Percentiles rank a stretch among this genome's conserved stretches.
Evolutionary conservation across 306 rosid species (phyloP).

Genomic region (Vigna reflexopilosa): DNA sequence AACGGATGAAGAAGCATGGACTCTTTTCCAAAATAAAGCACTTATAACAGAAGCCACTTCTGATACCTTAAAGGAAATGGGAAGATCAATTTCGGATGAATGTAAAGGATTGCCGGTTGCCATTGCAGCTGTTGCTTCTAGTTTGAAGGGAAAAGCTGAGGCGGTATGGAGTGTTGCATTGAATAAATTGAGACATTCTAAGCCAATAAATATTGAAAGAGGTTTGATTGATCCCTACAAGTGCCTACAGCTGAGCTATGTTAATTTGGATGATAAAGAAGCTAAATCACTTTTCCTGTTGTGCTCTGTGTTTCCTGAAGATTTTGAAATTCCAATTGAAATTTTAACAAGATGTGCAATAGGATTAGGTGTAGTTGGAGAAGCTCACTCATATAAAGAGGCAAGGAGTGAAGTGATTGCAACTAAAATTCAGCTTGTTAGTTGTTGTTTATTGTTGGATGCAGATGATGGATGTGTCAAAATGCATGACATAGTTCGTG

Average conservation of each 20-base stretch:
- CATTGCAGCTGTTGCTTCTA: conserved; percentile 26
- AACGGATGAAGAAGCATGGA: conserved; percentile 11
- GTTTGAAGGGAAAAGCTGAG: neutral
- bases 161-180: conserved; percentile 6
- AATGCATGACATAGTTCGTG: conserved; percentile 43
- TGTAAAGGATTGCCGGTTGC: conserved; percentile 45
- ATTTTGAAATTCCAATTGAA: conserved; percentile 25
- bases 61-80: neutral
- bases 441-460: conserved; percentile 21
- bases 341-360: neutral
- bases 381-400: neutral
- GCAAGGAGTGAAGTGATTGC: conserved; percentile 10
- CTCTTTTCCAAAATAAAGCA: conserved; percentile 25
- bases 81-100: neutral
- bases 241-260: conserved; percentile 36
- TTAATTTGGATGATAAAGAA: neutral
- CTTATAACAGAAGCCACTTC: neutral
- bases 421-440: neutral
- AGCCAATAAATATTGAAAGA: neutral
- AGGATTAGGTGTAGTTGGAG: conserved; percentile 23
- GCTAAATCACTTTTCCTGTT: conserved; percentile 22
- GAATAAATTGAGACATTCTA: neutral
- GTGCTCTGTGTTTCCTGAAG: conserved; percentile 46
- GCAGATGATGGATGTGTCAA: neutral
- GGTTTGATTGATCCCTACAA: neutral